Conservation (phyloP, 2,329 filamentous ascomycete genomes). For the Gaeumannomyces sp. region DNA sequence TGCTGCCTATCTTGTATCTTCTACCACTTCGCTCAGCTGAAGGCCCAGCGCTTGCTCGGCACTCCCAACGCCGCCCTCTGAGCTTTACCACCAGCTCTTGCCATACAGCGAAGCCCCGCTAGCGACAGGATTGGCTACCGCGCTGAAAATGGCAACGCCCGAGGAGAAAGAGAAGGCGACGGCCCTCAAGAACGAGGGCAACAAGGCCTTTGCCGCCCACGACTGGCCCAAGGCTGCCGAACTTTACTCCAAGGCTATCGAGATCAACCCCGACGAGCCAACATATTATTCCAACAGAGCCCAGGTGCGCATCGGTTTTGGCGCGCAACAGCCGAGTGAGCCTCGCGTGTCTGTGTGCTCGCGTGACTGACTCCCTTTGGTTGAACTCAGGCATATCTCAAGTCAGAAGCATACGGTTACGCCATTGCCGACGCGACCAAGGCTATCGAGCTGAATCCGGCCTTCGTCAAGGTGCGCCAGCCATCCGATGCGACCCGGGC, state of each 20-base stretch:
- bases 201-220: slow-evolving; percentile 82
- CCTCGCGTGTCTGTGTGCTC: slow-evolving; percentile 21
- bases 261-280: slow-evolving; percentile 73
- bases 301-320: slow-evolving; percentile 55
- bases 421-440: slow-evolving; percentile 86
- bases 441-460: slow-evolving; percentile 82
- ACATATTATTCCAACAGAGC: slow-evolving; percentile 93
- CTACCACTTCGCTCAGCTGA: background rate
- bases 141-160: slow-evolving; percentile 10
- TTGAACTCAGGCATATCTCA: slow-evolving; percentile 71
- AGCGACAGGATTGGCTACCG: background rate
- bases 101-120: background rate
- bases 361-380: slow-evolving; percentile 36
- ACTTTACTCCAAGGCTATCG: slow-evolving; percentile 82
- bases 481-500: background rate
- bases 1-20: background rate
- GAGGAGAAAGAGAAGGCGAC: slow-evolving; percentile 60
- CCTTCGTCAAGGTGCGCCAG: slow-evolving; percentile 74
- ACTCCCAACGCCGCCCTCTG: background rate
- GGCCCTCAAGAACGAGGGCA: slow-evolving; percentile 87
- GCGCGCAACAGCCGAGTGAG: slow-evolving; percentile 12
- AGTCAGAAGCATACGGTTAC: slow-evolving; percentile 90
- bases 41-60: background rate
- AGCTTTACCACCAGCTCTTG: too few species aligned
- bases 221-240: slow-evolving; percentile 81